A percentile compares a stretch with the other conserved stretches of the same genome.
These are phyloP conservation scores for Ascochyta viciae-villosae DNA, from an alignment of 2,329 filamentous ascomycete species.

Conservation along the genomic window DNA sequence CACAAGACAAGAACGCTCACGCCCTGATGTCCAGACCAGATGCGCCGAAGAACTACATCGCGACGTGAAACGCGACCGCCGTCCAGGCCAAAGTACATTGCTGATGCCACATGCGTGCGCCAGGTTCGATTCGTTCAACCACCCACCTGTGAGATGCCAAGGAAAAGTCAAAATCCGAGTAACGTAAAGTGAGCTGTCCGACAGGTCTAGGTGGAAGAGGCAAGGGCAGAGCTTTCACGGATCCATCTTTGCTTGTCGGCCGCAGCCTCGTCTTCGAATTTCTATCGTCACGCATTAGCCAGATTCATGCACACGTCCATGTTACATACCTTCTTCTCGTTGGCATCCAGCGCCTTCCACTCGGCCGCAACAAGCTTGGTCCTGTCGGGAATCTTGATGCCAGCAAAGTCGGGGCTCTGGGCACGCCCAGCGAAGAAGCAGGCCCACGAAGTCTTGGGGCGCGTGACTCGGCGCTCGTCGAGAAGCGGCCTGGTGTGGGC, in stretches of 20 bases:
- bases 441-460: slow-evolving; percentile 48
- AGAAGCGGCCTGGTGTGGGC: slow-evolving; percentile 45
- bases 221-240: background rate
- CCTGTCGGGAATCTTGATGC: slow-evolving; percentile 52
- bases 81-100: slow-evolving; percentile 13
- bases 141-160: background rate
- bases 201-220: background rate
- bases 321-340: slow-evolving; percentile 57
- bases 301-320: background rate
- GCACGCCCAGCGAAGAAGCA: slow-evolving; percentile 56
- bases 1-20: background rate
- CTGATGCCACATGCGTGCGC: slow-evolving; percentile 8
- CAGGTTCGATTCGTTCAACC: background rate
- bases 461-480: slow-evolving; percentile 63
- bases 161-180: slow-evolving; percentile 6
- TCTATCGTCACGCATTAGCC: slow-evolving; percentile 36
- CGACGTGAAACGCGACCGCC: slow-evolving; percentile 2
- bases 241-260: slow-evolving; percentile 40
- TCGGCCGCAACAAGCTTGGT: slow-evolving; percentile 53
- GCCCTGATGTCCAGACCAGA: slow-evolving; percentile 29
- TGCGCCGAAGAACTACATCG: slow-evolving; percentile 1
- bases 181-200: background rate
- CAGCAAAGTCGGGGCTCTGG: slow-evolving; percentile 59
- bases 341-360: slow-evolving; percentile 55
- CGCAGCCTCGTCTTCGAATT: slow-evolving; percentile 36